phyloP scores from a whole-genome alignment of 805 yeast genomes.

The Brettanomyces custersianus region DNA sequence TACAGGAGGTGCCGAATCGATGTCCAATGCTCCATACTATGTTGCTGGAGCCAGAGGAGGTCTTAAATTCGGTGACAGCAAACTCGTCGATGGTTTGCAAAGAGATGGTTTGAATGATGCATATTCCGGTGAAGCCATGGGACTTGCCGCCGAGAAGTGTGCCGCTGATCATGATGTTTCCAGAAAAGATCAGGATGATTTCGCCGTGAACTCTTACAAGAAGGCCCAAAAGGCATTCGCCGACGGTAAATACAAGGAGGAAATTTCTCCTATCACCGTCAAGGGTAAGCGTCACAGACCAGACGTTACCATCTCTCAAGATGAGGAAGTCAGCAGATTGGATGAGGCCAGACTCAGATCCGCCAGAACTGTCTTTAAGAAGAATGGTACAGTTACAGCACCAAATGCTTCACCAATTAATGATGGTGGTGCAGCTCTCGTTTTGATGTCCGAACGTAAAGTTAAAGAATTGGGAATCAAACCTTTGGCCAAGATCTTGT shows the following conservation, averaged over 20 bases:
- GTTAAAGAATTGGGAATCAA: conserved; percentile 76
- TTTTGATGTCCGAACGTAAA: conserved; percentile 78
- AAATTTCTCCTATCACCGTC: conserved; percentile 81
- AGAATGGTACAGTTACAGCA: conserved; percentile 95
- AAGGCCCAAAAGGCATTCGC: conserved; percentile 78
- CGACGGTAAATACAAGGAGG: conserved; percentile 72
- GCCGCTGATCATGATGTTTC: conserved; percentile 71
- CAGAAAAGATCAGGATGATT: conserved; percentile 85
- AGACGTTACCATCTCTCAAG: conserved; percentile 58
- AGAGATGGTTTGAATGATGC: conserved; percentile 93
- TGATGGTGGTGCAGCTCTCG: conserved; percentile 96
- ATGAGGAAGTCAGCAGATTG: conserved; percentile 78
- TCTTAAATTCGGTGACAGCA: conserved; percentile 78
- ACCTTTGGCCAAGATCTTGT: conserved; percentile 82
- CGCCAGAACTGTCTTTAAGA: conserved; percentile 93
- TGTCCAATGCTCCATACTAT: conserved; percentile 94
- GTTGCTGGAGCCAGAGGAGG: conserved; percentile 80
- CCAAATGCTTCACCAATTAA: conserved; percentile 94
- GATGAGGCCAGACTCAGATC: conserved; percentile 66
- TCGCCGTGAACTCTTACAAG: conserved; percentile 75
- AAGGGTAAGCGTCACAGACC: conserved; percentile 91
- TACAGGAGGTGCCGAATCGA: conserved; percentile 97
- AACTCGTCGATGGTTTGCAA: conserved; percentile 79
- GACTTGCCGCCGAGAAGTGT: conserved; percentile 95
- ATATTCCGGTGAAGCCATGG: conserved; percentile 85